Conservation (phyloP, 2,329 filamentous ascomycete genomes). For the Apiospora malaysiana region DNA sequence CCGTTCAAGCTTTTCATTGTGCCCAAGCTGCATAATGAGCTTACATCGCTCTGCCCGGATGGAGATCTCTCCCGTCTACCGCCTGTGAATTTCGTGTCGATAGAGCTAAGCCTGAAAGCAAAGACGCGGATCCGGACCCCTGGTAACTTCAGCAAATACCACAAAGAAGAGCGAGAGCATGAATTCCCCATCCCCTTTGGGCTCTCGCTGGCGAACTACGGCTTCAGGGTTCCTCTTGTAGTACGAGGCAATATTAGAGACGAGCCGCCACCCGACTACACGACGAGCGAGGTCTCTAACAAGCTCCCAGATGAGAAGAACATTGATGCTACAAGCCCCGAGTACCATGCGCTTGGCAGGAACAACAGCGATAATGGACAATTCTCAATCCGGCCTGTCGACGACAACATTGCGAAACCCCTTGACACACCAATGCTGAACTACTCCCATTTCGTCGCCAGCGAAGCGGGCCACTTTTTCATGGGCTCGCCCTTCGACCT, state of each 20-base stretch:
- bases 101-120: constrained; percentile 15
- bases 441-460: constrained; percentile 13
- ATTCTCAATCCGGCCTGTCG: background rate
- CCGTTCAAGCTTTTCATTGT: constrained; percentile 21
- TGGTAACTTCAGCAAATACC: background rate
- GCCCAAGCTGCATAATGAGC: background rate
- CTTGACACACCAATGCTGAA: background rate
- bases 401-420: background rate
- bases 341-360: background rate
- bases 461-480: constrained; percentile 10
- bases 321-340: background rate
- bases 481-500: constrained; percentile 19
- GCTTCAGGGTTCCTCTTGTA: constrained; percentile 16
- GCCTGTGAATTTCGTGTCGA: constrained; percentile 12
- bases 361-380: background rate
- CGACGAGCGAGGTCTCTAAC: background rate
- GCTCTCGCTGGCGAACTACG: background rate
- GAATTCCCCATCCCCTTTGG: constrained; percentile 9
- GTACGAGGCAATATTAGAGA: constrained; percentile 20
- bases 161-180: constrained; percentile 18
- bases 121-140: constrained; percentile 14
- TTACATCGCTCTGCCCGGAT: constrained; percentile 20
- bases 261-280: background rate
- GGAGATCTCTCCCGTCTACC: constrained; percentile 21
- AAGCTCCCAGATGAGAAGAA: background rate